Evolutionary conservation across 2,329 filamentous ascomycete species (phyloP), one percentile per base, ranked within the genome.

Genomic region (Neopestalotiopsis rosae): DNA sequence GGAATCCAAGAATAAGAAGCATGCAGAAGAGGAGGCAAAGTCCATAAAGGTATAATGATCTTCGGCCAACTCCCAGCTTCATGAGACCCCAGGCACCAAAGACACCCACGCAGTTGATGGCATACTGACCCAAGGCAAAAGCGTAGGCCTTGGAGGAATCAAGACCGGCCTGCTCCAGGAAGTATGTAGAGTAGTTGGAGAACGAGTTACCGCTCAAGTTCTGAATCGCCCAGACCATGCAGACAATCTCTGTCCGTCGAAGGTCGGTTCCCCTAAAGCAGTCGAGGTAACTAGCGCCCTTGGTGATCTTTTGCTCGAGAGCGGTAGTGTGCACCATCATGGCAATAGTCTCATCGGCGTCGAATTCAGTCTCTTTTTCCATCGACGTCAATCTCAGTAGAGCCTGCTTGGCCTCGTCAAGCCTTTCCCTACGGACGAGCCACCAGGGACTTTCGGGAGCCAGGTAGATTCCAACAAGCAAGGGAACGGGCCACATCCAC

Each of bases 311-410:
- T 76, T 93, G 87, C 78, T 97, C 94, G 12, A 97, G 83, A 0
- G 92, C 91, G 0, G 92, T 95, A 0, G 94, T 97, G 77, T 97
- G 93, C 1, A 94, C 89, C 92, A 97, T 97, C 93, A 97, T 97
- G 74, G 93, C 91, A 64, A 97, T 86, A 0, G 93, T 96, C 81
- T 96, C 93, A 71, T 97, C 92, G 12, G 92, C 88, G 75, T 97
- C 89, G 74, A 96, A 95, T 70, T 91, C 87, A 0, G 89, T 91
- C 70, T 94, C 90, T 71, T 56, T 58, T 5, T 89, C 83, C 14
- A 85, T 74, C 74, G 86, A 91, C 5, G 91, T 93, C 24, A 94
- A 82, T 3, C 91, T 89, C 63, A 91, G 82, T 24, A 94, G 85
- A 1, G 91, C 83, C 61, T 83, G 81, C 81, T 92, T 92, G 38